These are phyloP conservation scores for Rhododendron williamsianum DNA, from an alignment of 148 eudicot species.

Conservation along the genomic window DNA sequence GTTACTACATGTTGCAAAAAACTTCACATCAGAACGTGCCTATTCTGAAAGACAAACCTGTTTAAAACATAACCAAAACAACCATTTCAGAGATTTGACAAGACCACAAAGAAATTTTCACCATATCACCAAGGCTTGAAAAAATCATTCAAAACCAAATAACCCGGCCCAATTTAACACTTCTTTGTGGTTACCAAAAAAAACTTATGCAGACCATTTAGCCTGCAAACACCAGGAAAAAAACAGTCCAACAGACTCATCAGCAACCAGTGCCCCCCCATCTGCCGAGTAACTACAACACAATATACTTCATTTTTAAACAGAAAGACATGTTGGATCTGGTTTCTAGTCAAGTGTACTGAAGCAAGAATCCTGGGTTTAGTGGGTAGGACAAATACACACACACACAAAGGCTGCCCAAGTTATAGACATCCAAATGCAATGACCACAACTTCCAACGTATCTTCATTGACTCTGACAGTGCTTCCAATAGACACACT, in stretches of 20 bases:
- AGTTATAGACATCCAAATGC: background rate
- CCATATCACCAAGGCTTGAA: background rate
- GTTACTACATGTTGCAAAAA: background rate
- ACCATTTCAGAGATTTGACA: background rate
- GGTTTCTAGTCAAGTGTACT: background rate
- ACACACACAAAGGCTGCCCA: background rate
- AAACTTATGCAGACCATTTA: background rate
- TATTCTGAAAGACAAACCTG: background rate
- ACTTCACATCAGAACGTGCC: background rate
- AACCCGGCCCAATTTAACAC: background rate
- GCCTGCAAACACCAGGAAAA: background rate
- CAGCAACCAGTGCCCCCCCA: background rate
- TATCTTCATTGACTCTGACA: background rate
- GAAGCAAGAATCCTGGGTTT: constrained; percentile 6
- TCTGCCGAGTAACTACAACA: background rate
- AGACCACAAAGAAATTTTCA: background rate
- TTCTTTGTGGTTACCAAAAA: background rate
- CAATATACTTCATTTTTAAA: background rate
- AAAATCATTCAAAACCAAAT: background rate
- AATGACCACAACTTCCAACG: background rate
- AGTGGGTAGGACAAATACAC: background rate
- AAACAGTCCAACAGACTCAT: background rate
- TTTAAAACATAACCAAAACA: background rate
- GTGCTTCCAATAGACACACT: background rate
- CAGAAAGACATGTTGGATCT: background rate